Evolutionary conservation across 2,329 filamentous ascomycete species (phyloP), one percentile per base, ranked within the genome.

Genomic region (Pseudogymnoascus pannorum): DNA sequence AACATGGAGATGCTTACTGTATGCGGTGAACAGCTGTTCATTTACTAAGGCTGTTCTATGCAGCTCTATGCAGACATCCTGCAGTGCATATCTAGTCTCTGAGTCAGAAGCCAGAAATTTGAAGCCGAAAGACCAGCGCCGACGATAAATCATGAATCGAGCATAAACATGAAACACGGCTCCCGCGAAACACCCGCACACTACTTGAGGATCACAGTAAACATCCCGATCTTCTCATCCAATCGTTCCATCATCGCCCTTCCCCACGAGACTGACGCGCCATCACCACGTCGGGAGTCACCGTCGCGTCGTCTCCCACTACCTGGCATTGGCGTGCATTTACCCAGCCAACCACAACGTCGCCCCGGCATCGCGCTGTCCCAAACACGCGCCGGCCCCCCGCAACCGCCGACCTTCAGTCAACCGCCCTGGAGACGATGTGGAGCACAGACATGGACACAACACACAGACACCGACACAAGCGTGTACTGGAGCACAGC

Each of bases 161-260:
- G 20, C 40, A 44, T 44, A 44, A 44, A 44, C 40, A 44, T 44
- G 40, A 44, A 44, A 44, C 40, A 44, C 40, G 40, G 40, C 40
- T 44, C 40, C 40, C 40, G 40, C 11, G 12, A 44, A 44, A 44
- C 20, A 44, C 40, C 40, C 20, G 40, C 20, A 44, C 20, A 11
- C 20, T 14, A 24, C 40, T 24, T 12, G 40, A 44, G 16, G 20
- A 22, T 12, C 14, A 12, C 40, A 44, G 3, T 44, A 44, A 44
- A 44, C 40, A 44, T 44, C 11, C 24, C 40, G 40, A 44, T 44
- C 40, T 44, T 44, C 40, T 44, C 40, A 44, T 44, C 40, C 40
- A 44, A 44, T 44, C 40, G 20, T 24, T 1, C 40, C 40, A 6
- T n/a, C 5, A 1, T n/a, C 5, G 40, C 40, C 11, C 11, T 44